Evolutionary conservation across 106 monocot genomes (phyloP), one percentile per base, ranked within the genome.

Genomic region (Dactylorhiza incarnata): DNA sequence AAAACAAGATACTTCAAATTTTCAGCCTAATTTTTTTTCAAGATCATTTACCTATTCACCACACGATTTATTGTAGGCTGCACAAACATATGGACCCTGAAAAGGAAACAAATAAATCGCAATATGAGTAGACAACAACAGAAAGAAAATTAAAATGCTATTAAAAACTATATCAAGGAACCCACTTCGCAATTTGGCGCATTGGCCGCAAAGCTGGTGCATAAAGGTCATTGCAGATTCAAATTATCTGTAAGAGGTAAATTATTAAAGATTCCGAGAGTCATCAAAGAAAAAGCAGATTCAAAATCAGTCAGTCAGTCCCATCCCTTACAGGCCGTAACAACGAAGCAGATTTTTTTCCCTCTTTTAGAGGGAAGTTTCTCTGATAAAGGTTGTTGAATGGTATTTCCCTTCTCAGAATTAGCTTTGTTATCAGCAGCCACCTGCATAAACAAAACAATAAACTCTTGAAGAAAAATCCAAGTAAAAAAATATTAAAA

Each of bases 221-320:
- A 91, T 99, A 99, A 62, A 99, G 91, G 69, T 99, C 94, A 78
- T 99, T 99, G 85, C 97, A 99, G 75, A 99, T 99, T 82, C 97
- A 99, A 78, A 99, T 99, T 48, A 99, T 86, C 97, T 99, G 49
- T 23, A 78, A 49, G 65, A 62, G 65, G 76, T 72, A 76, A 24
- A 79, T 49, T 3, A 25, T 58, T 67, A 58, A 68, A 37, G 17
- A 71, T 1, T 9, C 7, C 46, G 13, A 53, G 45, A 65, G 29
- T 4, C 59, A 72, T 25, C 44, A 73, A 16, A 77, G 46, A 47
- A 73, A 75, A 63, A 67, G 54, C 12, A 66, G 37, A 6, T 72
- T 4, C 3, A 48, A 26, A 25, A 47, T 46, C 26, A 55, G 17
- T 37, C n/a, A 56, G n/a, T 43, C 47, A 73, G 16, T 75, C 26